These are phyloP conservation scores for Leptographium flavum DNA, from an alignment of 2,329 filamentous ascomycete genomes.

Conservation along the genomic window DNA sequence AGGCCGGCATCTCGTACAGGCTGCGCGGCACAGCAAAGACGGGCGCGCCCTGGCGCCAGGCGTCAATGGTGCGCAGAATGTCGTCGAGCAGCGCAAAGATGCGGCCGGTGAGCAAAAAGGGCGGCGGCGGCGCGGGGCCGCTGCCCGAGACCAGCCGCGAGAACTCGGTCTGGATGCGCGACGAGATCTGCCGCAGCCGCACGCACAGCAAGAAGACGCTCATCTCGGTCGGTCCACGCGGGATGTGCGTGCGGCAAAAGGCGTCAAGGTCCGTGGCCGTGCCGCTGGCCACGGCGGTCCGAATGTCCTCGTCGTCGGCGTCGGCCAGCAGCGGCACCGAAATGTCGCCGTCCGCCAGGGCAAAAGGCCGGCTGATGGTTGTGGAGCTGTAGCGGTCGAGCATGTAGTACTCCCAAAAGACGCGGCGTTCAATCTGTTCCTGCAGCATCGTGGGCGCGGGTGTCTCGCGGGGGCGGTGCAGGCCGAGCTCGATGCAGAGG, in stretches of 20 bases:
- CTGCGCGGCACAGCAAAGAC: slow-evolving; percentile 15
- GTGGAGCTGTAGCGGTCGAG: slow-evolving; percentile 28
- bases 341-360: slow-evolving; percentile 25
- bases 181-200: slow-evolving; percentile 1
- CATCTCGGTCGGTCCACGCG: background rate
- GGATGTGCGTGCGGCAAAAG: background rate
- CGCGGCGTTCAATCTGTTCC: slow-evolving; percentile 11
- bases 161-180: slow-evolving; percentile 3
- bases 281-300: background rate
- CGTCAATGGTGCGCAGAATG: background rate
- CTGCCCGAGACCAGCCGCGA: background rate
- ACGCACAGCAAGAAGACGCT: background rate
- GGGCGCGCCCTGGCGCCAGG: slow-evolving; percentile 6
- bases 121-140: background rate
- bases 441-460: background rate
- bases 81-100: slow-evolving; percentile 1
- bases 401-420: slow-evolving; percentile 32
- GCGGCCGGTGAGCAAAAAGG: background rate
- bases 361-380: slow-evolving; percentile 25
- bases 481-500: slow-evolving; percentile 2
- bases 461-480: background rate
- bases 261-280: background rate
- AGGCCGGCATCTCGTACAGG: slow-evolving; percentile 28
- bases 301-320: slow-evolving; percentile 1
- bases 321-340: slow-evolving; percentile 11